Evolutionary conservation across 352 stramenopile genomes (phyloP), one percentile per base, ranked within the genome.

Genomic region (Pythium insidiosum): DNA sequence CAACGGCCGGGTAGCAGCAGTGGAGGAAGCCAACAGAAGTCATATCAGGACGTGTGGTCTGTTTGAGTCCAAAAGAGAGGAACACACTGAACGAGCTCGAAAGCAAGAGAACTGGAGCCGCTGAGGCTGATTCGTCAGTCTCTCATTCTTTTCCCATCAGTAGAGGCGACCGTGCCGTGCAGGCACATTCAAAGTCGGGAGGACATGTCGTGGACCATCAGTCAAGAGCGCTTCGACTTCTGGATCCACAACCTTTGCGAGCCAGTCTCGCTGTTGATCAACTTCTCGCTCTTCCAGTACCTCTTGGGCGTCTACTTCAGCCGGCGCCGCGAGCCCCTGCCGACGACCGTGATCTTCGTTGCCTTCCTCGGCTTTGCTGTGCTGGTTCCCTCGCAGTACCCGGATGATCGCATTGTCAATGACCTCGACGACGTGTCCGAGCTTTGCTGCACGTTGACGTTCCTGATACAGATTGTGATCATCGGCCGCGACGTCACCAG

Each of bases 391-490:
- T 21, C 35, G 11, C 38, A 45, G 20, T 23, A 43, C 15, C 52
- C 52, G 19, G 25, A 61, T 19, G n/a, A 40, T 6, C 7, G 12
- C 9, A 36, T 61, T 9, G 22, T 51, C 20, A 34, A 18, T 34
- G 39, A 56, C 29, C 22, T 61, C 3, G 56, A 61, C 41, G 43
- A 53, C 28, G 28, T 54, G 7, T 58, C 50, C 24, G 50, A 58
- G 43, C 18, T 29, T 5, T 58, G 42, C 24, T 48, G 42, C 1
- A 39, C 29, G 16, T 20, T 59, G 10, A 54, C 51, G 25, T 59
- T 59, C 18, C 38, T 59, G 24, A 42, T 44, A 4, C 63, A 73
- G 42, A 55, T 68, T 38, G 47, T 49, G 2, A 63, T 73, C 31
- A 65, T 63, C 45, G 56, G 53, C 20, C 43, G 47, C 10, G 62